These are phyloP conservation scores for Leccinum angustisporum DNA, from an alignment of 1,284 basidiomycete species.

Conservation along the genomic window DNA sequence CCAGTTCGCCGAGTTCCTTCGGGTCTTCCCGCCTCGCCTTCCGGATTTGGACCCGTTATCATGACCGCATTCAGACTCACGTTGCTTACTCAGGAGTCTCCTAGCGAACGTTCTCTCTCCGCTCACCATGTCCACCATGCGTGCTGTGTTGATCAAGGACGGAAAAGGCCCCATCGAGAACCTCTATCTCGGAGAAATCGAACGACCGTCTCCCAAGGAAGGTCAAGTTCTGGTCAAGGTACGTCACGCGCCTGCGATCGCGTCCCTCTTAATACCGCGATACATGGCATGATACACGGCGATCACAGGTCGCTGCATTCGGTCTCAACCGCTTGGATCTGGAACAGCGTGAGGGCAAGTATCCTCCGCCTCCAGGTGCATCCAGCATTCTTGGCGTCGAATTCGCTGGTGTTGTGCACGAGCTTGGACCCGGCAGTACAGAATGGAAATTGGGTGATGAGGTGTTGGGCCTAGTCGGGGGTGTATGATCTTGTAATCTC, in stretches of 20 bases:
- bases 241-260: constrained; percentile 11
- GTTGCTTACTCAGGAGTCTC: background rate
- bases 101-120: background rate
- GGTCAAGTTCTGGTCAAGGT: constrained; percentile 80
- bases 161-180: constrained; percentile 76
- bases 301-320: constrained; percentile 68
- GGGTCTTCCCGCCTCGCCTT: too few species aligned
- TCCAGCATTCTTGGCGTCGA: constrained; percentile 88
- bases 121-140: constrained; percentile 53
- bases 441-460: constrained; percentile 78
- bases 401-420: constrained; percentile 75
- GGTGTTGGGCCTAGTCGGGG: constrained; percentile 80
- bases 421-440: constrained; percentile 54
- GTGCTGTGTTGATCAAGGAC: constrained; percentile 80
- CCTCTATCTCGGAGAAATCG: constrained; percentile 76
- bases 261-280: background rate
- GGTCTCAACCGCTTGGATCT: constrained; percentile 91
- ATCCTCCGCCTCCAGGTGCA: constrained; percentile 78
- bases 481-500: constrained; percentile 39
- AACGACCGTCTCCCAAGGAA: constrained; percentile 54
- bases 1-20: too few species aligned
- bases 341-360: constrained; percentile 72
- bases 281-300: background rate
- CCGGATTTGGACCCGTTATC: too few species aligned
- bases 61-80: too few species aligned